Evolutionary conservation across 495 filamentous ascomycete species (phyloP).

Genomic region (Schizothecium vesticola): DNA sequence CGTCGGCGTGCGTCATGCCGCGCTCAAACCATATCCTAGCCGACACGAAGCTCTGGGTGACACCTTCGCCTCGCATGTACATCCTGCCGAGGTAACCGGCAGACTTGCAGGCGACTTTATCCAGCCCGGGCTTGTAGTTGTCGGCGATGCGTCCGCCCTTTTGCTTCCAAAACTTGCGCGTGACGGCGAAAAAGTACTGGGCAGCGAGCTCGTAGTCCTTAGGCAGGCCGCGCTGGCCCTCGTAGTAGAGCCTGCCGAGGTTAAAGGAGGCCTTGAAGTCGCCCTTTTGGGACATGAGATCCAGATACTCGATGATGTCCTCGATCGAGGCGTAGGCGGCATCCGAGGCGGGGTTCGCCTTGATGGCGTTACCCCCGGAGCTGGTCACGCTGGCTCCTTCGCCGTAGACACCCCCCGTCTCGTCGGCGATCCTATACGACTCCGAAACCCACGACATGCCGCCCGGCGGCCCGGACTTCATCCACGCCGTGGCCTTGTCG

Average conservation of each 20-base stretch:
- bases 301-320: conserved; percentile 90
- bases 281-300: conserved; percentile 88
- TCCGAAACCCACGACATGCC: conserved; percentile 71
- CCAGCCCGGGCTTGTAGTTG: conserved; percentile 51
- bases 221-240: conserved; percentile 71
- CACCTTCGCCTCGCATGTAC: conserved; percentile 88
- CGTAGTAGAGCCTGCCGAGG: conserved; percentile 83
- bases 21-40: conserved; percentile 84
- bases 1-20: conserved; percentile 72
- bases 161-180: conserved; percentile 85
- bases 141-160: conserved; percentile 43
- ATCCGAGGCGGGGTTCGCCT: conserved; percentile 62
- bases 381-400: conserved; percentile 90
- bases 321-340: conserved; percentile 72
- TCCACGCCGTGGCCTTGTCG: conserved; percentile 85
- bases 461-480: conserved; percentile 83
- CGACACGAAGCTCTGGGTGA: conserved; percentile 68
- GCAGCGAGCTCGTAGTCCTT: conserved; percentile 69
- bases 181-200: conserved; percentile 75
- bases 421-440: conserved; percentile 77
- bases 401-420: conserved; percentile 88
- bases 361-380: conserved; percentile 77
- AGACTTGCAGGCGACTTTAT: conserved; percentile 81
- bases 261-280: conserved; percentile 89
- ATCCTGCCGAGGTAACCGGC: conserved; percentile 90